Percentiles rank a stretch among this genome's conserved stretches.
These are phyloP conservation scores for Ampelocalamus luodianensis DNA, from an alignment of 176 grass and related monocot genomes.

Conservation along the genomic window DNA sequence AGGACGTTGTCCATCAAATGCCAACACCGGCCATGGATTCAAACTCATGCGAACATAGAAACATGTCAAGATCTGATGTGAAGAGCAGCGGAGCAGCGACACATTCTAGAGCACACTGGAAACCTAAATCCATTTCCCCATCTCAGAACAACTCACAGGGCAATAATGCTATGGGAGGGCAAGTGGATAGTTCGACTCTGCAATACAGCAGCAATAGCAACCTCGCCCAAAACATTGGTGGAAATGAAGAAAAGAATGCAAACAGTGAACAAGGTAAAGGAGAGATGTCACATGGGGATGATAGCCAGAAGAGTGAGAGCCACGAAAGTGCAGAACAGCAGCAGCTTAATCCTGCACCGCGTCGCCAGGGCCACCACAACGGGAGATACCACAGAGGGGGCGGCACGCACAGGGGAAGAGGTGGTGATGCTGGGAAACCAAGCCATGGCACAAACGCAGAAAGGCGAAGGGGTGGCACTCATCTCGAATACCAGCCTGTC, in stretches of 20 bases:
- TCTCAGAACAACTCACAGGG: slow-evolving; percentile 49
- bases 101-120: slow-evolving; percentile 68
- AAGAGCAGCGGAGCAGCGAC: slow-evolving; percentile 46
- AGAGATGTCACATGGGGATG: not conserved
- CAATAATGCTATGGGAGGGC: slow-evolving; percentile 50
- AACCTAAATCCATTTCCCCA: slow-evolving; percentile 68
- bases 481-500: slow-evolving; percentile 71
- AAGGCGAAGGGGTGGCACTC: slow-evolving; percentile 49
- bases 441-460: slow-evolving; percentile 52
- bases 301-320: slow-evolving; percentile 39
- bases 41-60: slow-evolving; percentile 52
- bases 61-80: slow-evolving; percentile 50
- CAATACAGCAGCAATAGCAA: slow-evolving; percentile 38
- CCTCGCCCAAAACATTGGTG: not conserved
- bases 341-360: slow-evolving; percentile 42
- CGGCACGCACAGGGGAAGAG: slow-evolving; percentile 55
- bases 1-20: slow-evolving; percentile 40
- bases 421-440: slow-evolving; percentile 48
- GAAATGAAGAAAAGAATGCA: slow-evolving; percentile 6
- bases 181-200: slow-evolving; percentile 35
- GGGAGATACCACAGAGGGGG: slow-evolving; percentile 66
- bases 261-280: slow-evolving; percentile 23
- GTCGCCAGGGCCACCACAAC: slow-evolving; percentile 51
- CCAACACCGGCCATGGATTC: slow-evolving; percentile 33
- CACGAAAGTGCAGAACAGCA: slow-evolving; percentile 39